Conservation (phyloP, 164 flowering plant genomes). For the Echeveria elegans region DNA sequence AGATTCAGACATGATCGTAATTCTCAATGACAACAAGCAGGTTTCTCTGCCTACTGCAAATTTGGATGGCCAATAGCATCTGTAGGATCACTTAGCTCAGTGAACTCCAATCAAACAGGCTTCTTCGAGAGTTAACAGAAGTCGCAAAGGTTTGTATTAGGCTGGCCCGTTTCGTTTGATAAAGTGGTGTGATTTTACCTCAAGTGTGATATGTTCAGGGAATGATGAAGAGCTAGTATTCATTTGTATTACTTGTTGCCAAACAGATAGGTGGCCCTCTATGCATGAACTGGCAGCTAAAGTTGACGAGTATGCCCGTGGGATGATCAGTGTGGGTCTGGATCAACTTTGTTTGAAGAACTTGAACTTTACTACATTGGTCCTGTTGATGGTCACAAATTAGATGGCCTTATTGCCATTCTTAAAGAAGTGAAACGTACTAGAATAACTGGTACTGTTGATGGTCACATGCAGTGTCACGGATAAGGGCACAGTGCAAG, state of each 20-base stretch:
- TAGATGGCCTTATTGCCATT: conserved; percentile 81
- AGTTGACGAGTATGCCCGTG: conserved; percentile 23
- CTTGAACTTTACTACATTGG: conserved; percentile 96
- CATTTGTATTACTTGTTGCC: conserved; percentile 18
- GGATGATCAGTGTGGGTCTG: conserved; percentile 95
- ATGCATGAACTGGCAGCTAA: conserved; percentile 91
- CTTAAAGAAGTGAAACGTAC: conserved; percentile 83
- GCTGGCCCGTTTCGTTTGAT: not conserved
- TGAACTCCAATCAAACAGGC: conserved; percentile 82
- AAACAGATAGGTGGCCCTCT: conserved; percentile 79
- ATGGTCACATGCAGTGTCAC: conserved; percentile 91
- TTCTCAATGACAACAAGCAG: not conserved
- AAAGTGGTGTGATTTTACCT: not conserved
- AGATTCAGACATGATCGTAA: not conserved
- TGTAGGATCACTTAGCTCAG: conserved; percentile 95
- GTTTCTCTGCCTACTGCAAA: conserved; percentile 65
- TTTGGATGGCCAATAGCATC: conserved; percentile 91
- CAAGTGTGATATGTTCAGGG: not conserved
- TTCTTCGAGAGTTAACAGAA: conserved; percentile 88
- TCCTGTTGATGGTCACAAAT: conserved; percentile 91
- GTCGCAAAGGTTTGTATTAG: conserved; percentile 70
- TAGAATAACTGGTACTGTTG: conserved; percentile 79
- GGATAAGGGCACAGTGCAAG: conserved; percentile 97
- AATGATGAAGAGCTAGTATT: not conserved
- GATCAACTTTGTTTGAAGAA: conserved; percentile 89